These are phyloP conservation scores for Linum lewisii DNA, from an alignment of 345 rosid genomes.

Conservation along the genomic window DNA sequence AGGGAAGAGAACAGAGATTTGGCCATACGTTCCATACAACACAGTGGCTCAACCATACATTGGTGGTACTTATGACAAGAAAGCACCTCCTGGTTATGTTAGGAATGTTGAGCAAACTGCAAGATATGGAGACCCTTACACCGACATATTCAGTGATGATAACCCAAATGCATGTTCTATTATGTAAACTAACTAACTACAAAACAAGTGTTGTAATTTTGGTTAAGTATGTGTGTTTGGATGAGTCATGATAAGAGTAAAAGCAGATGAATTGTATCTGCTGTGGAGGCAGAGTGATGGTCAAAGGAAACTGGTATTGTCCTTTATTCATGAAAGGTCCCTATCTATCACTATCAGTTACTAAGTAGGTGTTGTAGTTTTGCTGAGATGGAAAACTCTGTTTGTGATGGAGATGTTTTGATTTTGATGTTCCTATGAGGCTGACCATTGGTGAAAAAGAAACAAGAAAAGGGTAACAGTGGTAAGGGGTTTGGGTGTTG, in stretches of 20 bases:
- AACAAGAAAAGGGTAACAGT: background rate
- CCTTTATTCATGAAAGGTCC: too few relatives aligned
- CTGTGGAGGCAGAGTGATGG: too few relatives aligned
- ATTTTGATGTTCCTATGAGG: too few relatives aligned
- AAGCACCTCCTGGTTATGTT: slow-evolving; percentile 89
- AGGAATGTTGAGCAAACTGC: slow-evolving; percentile 54
- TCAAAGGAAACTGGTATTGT: too few relatives aligned
- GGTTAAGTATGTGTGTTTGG: too few relatives aligned
- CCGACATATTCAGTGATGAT: slow-evolving; percentile 64
- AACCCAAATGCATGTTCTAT: slow-evolving; percentile 91
- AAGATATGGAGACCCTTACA: slow-evolving; percentile 47
- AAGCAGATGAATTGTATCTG: too few relatives aligned
- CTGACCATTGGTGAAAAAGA: background rate
- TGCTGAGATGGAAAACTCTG: too few relatives aligned
- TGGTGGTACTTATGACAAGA: slow-evolving; percentile 78
- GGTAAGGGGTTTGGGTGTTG: too few relatives aligned
- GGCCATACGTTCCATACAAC: slow-evolving; percentile 92
- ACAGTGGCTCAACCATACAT: slow-evolving; percentile 81
- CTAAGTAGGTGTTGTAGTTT: too few relatives aligned
- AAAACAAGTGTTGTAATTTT: background rate
- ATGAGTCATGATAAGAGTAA: too few relatives aligned
- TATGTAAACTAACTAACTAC: slow-evolving; percentile 29
- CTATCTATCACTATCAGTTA: too few relatives aligned
- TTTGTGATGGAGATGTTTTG: background rate
- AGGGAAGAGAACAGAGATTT: slow-evolving; percentile 88